Evolutionary conservation across 441 rosid species (phyloP), one percentile per base, ranked within the genome.

Genomic region (Mallotus repandus): DNA sequence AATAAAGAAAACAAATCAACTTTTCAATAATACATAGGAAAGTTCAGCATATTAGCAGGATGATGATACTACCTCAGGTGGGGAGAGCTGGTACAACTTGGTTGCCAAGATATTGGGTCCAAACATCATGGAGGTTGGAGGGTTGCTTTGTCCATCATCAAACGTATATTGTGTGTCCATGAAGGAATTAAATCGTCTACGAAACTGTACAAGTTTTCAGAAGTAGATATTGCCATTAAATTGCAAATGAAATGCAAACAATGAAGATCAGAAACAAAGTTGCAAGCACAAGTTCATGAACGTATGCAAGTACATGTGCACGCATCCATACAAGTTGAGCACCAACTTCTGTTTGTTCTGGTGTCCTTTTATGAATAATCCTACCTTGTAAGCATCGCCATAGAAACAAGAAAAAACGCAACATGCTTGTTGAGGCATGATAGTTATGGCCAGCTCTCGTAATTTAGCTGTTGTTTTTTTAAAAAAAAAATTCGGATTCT

Each of bases 51-150:
- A 48, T 45, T 25, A 4, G 13, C 9, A n/a, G 4, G 61, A 9
- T 2, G 43, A 18, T 50, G 2, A 0, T 43, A 15, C 57, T 72
- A 85, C 86, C 87, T 82, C 82, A 2, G 79, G 43, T n/a, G 83
- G 83, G 10, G 84, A 84, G 56, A 78, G 84, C 70, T 82, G 86
- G 68, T 85, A 79, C 61, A 81, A n/a, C 61, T 67, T 60, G 0
- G 80, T 66, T 55, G 77, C 69, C 68, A 81, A 2, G 63, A 73
- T 32, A 9, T 73, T 57, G 2, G 67, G 66, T 14, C 80, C 75
- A 35, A 75, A 43, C 3, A 46, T 56, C 0, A 22, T 0, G 6
- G 77, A 59, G 9, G 75, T 62, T 4, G 78, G 78, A 16, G 19
- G 81, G 16, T 72, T 69, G 63, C 52, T 53, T 43, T 70, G 58